Percentiles rank a stretch among this genome's conserved stretches.
These are phyloP conservation scores for Melaleuca quinquenervia DNA, from an alignment of 345 rosid species.

Conservation along the genomic window DNA sequence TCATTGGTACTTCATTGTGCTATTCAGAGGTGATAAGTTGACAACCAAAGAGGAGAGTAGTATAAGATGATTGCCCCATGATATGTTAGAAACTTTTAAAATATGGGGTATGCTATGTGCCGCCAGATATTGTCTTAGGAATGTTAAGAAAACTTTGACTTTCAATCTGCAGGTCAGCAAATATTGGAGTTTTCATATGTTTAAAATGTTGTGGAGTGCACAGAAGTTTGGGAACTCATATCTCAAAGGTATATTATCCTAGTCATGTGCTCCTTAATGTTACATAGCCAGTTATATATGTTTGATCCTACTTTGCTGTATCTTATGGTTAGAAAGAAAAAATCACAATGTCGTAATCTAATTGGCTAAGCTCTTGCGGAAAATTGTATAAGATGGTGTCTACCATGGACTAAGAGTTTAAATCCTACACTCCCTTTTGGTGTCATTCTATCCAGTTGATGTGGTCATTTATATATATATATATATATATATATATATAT, in stretches of 20 bases:
- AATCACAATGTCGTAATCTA: background rate
- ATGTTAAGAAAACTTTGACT: background rate
- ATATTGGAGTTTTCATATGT: slow-evolving; percentile 95
- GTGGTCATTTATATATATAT: background rate
- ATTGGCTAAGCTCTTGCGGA: background rate
- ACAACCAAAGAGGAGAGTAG: background rate
- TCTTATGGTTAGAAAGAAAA: background rate
- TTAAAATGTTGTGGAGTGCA: slow-evolving; percentile 96
- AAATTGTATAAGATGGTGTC: background rate
- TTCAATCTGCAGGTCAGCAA: slow-evolving; percentile 70
- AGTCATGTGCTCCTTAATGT: background rate
- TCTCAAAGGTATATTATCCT: slow-evolving; percentile 71
- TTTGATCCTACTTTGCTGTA: background rate
- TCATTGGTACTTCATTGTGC: background rate
- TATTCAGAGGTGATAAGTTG: background rate
- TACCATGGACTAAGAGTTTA: background rate
- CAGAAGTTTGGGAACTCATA: slow-evolving; percentile 91
- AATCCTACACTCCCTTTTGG: background rate
- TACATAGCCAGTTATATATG: background rate
- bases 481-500: background rate
- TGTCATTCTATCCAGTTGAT: background rate
- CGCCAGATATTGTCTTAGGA: background rate
- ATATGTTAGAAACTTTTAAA: background rate
- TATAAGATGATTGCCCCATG: background rate
- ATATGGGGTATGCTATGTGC: background rate